A percentile compares a stretch with the other conserved stretches of the same genome.
phyloP scores from a whole-genome alignment of 768 basidiomycete genomes.

The Leccinum ochraceum region DNA sequence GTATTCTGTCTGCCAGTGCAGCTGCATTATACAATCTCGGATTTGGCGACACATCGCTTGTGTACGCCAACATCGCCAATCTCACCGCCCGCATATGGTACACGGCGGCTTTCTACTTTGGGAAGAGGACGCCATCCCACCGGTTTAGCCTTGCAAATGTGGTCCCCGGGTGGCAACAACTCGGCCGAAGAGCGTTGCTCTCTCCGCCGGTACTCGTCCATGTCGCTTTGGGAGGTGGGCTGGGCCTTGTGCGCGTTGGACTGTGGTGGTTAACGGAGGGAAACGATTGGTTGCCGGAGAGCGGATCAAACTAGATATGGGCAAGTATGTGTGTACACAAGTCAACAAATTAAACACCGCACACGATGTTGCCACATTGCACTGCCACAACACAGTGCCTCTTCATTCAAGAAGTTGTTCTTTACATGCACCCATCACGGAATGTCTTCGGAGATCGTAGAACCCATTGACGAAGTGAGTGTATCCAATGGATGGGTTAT shows the following conservation, averaged over 20 bases:
- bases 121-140: constrained; percentile 14
- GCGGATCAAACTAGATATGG: constrained; percentile 18
- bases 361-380: not conserved
- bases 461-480: constrained; percentile 35
- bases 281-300: constrained; percentile 19
- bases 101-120: constrained; percentile 60
- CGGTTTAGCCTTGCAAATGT: constrained; percentile 14
- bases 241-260: constrained; percentile 29
- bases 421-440: constrained; percentile 11
- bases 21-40: constrained; percentile 45
- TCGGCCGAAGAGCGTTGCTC: constrained; percentile 25
- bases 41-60: constrained; percentile 66
- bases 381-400: constrained; percentile 14
- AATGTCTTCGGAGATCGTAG: constrained; percentile 31
- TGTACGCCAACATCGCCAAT: constrained; percentile 76
- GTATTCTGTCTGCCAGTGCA: constrained; percentile 44
- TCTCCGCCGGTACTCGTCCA: constrained; percentile 23
- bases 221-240: constrained; percentile 26
- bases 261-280: constrained; percentile 34
- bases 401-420: not conserved
- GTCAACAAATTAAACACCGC: no score
- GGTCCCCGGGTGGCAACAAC: constrained; percentile 23
- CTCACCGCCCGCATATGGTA: constrained; percentile 64
- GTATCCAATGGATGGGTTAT: not conserved
- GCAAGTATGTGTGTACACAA: not conserved